Base-by-base conservation (phyloP, 441 rosid genomes). In the Capsella rubella region DNA sequence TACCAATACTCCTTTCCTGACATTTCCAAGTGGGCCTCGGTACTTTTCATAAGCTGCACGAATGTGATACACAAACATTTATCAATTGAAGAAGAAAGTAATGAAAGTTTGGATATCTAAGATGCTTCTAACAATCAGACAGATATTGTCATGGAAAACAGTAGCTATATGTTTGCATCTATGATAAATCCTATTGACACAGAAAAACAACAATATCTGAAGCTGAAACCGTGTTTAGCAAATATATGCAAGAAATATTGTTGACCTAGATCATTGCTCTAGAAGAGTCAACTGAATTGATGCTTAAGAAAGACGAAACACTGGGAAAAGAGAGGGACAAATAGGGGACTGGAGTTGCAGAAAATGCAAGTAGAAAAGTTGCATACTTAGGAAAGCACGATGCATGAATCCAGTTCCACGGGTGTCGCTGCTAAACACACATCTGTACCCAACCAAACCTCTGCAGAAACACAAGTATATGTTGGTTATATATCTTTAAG, bases 341-440 rank as follows among this genome's bases (percentile, higher is more conserved):
- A 25, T 55, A 73, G 31, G 37, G 35, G 15, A 5, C 2, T 8
- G 27, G 12, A 74, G 14, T 14, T 46, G 47, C 50, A 46, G 50
- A 15, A 67, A 47, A 29, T 63, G 50, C 42, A 51, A 50, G 62
- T 31, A 65, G 53, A 15, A 51, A 79, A 80, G 31, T 75, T 47
- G 42, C 92, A 69, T 92, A 95, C 99, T 79, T 73, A 87, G 80
- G 81, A 95, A 95, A 83, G 99, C 96, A 69, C 99, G 93, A 62
- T 92, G 99, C 99, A 95, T 95, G 80, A 92, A 95, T 81, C 98
- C 97, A 73, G 93, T 86, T 84, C 99, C 99, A 74, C 96, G 96
- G 5, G 98, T 92, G 83, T 85, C 96, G 72, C 98, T 92, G 89
- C 96, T 95, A 87, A 95, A 95, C 79, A 92, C 92, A 84, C 95